Conservation (phyloP, 768 basidiomycete species). For the Lactifluus rugatus region DNA sequence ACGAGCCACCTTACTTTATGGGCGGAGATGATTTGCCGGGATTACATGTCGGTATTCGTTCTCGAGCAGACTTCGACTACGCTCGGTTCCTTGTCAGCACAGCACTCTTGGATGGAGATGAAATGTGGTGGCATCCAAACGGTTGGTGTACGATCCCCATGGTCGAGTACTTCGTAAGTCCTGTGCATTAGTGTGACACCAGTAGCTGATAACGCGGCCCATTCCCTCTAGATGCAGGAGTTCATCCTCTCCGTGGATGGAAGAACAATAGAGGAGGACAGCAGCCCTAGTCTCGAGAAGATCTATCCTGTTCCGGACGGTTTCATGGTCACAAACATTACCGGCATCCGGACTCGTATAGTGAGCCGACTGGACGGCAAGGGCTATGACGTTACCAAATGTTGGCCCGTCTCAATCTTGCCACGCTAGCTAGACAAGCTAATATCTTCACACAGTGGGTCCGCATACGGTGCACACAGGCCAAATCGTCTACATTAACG, state of each 20-base stretch:
- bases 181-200: not conserved
- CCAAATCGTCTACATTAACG: constrained; percentile 75
- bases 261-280: constrained; percentile 49
- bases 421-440: not conserved
- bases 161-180: constrained; percentile 57
- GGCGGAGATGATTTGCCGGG: constrained; percentile 32
- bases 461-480: constrained; percentile 73
- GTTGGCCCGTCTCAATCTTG: constrained; percentile 36
- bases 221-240: constrained; percentile 55
- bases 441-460: constrained; percentile 44
- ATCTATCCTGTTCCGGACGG: constrained; percentile 55
- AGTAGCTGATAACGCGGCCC: not conserved
- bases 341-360: constrained; percentile 70
- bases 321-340: constrained; percentile 64
- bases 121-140: constrained; percentile 49
- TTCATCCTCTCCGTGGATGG: constrained; percentile 66
- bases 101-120: constrained; percentile 39
- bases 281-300: constrained; percentile 58
- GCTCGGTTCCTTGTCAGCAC: constrained; percentile 59
- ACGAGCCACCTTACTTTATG: constrained; percentile 36
- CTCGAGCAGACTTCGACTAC: constrained; percentile 72
- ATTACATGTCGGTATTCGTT: constrained; percentile 58
- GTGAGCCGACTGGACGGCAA: constrained; percentile 71
- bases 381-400: constrained; percentile 78
- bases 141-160: constrained; percentile 72